These are phyloP conservation scores for Drechslera avenae DNA, from an alignment of 2,329 filamentous ascomycete genomes.

Conservation along the genomic window DNA sequence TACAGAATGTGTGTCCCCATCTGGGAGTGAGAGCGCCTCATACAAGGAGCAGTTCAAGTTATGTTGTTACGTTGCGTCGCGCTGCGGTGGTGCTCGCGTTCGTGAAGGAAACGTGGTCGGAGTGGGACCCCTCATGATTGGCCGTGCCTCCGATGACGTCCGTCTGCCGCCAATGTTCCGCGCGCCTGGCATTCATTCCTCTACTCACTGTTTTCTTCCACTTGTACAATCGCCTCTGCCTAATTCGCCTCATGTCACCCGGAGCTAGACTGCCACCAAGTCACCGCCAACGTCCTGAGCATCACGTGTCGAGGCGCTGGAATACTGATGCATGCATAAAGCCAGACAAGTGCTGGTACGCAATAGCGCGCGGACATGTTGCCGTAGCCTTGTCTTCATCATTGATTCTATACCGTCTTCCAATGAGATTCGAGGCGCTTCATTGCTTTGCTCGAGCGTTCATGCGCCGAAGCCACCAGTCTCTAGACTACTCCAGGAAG, in stretches of 20 bases:
- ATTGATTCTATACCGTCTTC: background rate
- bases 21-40: conserved; percentile 11
- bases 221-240: background rate
- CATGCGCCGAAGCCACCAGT: conserved; percentile 5
- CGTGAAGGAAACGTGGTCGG: conserved; percentile 17
- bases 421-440: background rate
- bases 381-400: background rate
- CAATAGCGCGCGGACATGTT: background rate
- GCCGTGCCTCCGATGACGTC: conserved; percentile 8
- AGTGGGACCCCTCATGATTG: conserved; percentile 11
- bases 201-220: background rate
- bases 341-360: background rate
- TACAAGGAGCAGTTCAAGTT: conserved; percentile 10
- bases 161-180: conserved; percentile 5
- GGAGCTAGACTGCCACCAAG: too few species aligned
- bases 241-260: background rate
- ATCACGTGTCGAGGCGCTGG: too few species aligned
- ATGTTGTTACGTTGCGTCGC: conserved; percentile 10
- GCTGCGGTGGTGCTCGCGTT: conserved; percentile 19
- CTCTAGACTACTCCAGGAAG: background rate
- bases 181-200: too few species aligned
- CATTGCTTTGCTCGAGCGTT: conserved; percentile 5
- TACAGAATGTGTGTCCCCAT: conserved; percentile 19
- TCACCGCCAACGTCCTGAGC: too few species aligned
- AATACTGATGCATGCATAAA: too few species aligned